Percentiles rank a stretch among this genome's conserved stretches.
These are phyloP conservation scores for Fonsecaea monophora DNA, from an alignment of 2,329 filamentous ascomycete species.

Conservation along the genomic window DNA sequence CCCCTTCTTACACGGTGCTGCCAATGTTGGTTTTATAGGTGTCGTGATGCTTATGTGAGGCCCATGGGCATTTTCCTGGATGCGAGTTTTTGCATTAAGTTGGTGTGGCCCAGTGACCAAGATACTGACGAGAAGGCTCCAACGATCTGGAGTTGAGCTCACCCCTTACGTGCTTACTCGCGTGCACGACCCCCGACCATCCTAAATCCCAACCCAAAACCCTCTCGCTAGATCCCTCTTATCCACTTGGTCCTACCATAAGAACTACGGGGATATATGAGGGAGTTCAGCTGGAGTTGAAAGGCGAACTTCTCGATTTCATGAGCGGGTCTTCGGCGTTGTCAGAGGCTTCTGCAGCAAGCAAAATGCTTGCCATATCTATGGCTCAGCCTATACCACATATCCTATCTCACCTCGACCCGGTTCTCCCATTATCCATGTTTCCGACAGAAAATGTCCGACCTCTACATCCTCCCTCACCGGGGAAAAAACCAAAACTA, in stretches of 20 bases:
- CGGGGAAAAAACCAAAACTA: slow-evolving; percentile 61
- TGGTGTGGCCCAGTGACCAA: background rate
- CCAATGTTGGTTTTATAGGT: slow-evolving; percentile 13
- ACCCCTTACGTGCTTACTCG: slow-evolving; percentile 20
- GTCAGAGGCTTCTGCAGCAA: slow-evolving; percentile 6
- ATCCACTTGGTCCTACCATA: slow-evolving; percentile 11
- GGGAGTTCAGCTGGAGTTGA: background rate
- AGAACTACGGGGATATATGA: slow-evolving; percentile 18
- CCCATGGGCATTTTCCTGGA: slow-evolving; percentile 6
- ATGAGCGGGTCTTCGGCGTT: slow-evolving; percentile 15
- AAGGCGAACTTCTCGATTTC: slow-evolving; percentile 16
- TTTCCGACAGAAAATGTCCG: slow-evolving; percentile 17
- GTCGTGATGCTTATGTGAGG: slow-evolving; percentile 18
- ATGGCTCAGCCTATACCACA: slow-evolving; percentile 22
- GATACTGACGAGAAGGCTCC: slow-evolving; percentile 6
- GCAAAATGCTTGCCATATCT: slow-evolving; percentile 33
- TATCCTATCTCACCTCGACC: slow-evolving; percentile 26
- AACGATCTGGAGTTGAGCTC: slow-evolving; percentile 6
- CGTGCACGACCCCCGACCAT: slow-evolving; percentile 7
- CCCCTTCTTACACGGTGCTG: slow-evolving; percentile 1
- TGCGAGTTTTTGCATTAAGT: background rate
- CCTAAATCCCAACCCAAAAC: slow-evolving; percentile 1
- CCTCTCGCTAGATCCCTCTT: slow-evolving; percentile 8
- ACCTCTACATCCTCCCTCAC: slow-evolving; percentile 19
- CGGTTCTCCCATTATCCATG: slow-evolving; percentile 13